A percentile compares a stretch with the other conserved stretches of the same genome.
Evolutionary conservation across 106 monocot species (phyloP).

Genomic region (Dioscorea zingiberensis): DNA sequence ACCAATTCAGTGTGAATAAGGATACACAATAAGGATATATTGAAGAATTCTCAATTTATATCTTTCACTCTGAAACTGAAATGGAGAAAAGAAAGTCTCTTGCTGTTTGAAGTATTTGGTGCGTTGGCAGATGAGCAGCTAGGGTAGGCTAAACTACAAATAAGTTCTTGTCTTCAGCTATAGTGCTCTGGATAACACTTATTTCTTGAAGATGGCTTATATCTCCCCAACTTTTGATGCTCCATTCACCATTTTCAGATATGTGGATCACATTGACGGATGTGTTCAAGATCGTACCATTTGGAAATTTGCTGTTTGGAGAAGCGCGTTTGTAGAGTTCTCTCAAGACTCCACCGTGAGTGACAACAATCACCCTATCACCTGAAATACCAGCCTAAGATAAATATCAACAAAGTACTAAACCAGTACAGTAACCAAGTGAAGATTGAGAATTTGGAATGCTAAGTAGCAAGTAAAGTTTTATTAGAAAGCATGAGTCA

Average conservation of each 20-base stretch:
- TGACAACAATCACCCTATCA: slow-evolving; percentile 62
- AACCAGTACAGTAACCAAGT: neutral
- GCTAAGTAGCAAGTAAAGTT: no score
- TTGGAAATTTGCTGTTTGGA: slow-evolving; percentile 12
- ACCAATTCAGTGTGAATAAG: no score
- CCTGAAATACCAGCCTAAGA: slow-evolving; percentile 27
- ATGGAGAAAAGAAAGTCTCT: no score
- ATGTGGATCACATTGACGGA: slow-evolving; percentile 65
- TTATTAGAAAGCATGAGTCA: no score
- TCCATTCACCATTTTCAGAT: slow-evolving; percentile 49
- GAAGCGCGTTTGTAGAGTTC: slow-evolving; percentile 58
- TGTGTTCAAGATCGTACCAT: slow-evolving; percentile 52
- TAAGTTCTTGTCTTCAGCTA: slow-evolving; percentile 54
- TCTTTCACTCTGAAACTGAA: no score
- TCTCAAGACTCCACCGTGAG: slow-evolving; percentile 74
- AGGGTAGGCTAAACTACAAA: no score
- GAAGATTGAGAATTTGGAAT: no score
- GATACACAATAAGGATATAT: no score
- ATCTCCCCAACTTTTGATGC: slow-evolving; percentile 65
- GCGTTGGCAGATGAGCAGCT: no score
- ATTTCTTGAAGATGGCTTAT: slow-evolving; percentile 55
- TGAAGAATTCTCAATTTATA: no score
- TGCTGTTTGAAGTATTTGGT: no score
- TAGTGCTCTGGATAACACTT: slow-evolving; percentile 42
- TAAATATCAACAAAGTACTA: neutral